Conservation (phyloP, 78 protist species). For the Diacronema lutheri region DNA sequence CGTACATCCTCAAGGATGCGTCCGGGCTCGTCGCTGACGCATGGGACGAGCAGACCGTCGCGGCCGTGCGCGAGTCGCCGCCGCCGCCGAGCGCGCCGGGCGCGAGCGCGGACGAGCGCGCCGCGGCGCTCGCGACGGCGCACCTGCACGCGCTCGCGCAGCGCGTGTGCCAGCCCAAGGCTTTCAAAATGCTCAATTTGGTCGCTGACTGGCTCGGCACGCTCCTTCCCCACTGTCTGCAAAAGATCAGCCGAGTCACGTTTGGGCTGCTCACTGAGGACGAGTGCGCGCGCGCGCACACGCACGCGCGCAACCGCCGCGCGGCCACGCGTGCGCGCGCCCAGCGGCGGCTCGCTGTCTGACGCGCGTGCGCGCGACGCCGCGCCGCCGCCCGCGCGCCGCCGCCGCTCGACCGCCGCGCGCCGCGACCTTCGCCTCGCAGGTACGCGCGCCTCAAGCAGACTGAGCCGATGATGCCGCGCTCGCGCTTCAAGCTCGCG, state of each 20-base stretch:
- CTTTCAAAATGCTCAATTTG: slow-evolving; percentile 43
- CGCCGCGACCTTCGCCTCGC: neutral
- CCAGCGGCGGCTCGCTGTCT: too few relatives aligned
- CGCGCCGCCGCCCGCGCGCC: too few relatives aligned
- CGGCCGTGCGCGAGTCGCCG: neutral
- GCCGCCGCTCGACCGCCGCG: too few relatives aligned
- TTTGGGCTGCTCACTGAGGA: neutral
- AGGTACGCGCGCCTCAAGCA: neutral
- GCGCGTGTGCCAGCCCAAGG: neutral
- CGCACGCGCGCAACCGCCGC: too few relatives aligned
- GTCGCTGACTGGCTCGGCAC: slow-evolving; percentile 32
- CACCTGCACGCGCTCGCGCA: too few relatives aligned
- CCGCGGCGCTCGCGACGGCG: too few relatives aligned
- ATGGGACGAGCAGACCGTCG: neutral
- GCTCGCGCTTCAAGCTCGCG: slow-evolving; percentile 28
- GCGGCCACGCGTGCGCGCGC: too few relatives aligned
- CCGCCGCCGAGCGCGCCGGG: too few relatives aligned
- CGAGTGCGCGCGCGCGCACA: too few relatives aligned
- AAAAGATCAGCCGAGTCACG: slow-evolving; percentile 22
- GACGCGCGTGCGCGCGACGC: too few relatives aligned
- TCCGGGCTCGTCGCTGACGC: neutral
- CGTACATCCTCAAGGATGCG: neutral
- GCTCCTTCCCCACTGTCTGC: slow-evolving; percentile 54
- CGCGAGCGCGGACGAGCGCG: too few relatives aligned
- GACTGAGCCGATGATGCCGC: slow-evolving; percentile 7